Percentiles rank a stretch among this genome's conserved stretches.
Conservation (phyloP, 2,329 filamentous ascomycete genomes). For the Trichophyton rubrum region DNA sequence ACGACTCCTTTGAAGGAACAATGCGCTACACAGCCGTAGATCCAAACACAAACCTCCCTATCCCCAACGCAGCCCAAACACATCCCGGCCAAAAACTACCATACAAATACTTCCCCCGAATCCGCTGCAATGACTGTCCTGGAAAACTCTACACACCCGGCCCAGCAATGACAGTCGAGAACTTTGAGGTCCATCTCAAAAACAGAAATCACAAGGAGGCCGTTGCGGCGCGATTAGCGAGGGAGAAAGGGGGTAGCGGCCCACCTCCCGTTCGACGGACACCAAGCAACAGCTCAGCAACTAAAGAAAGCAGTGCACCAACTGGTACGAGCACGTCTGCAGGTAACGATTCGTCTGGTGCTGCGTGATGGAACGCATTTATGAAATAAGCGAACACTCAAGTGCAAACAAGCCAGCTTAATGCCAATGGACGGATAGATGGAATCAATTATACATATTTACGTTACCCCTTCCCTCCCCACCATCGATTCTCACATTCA, state of each 20-base stretch:
- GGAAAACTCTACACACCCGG: slow-evolving; percentile 89
- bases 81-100: slow-evolving; percentile 51
- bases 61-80: slow-evolving; percentile 41
- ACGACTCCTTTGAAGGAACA: slow-evolving; percentile 72
- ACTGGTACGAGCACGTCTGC: background rate
- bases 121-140: slow-evolving; percentile 82
- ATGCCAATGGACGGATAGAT: background rate
- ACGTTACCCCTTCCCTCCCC: too few species aligned
- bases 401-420: background rate
- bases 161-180: slow-evolving; percentile 69
- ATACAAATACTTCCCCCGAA: slow-evolving; percentile 75
- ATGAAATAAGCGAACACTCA: background rate
- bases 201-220: slow-evolving; percentile 68
- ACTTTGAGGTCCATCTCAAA: slow-evolving; percentile 85
- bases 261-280: background rate
- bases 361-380: background rate
- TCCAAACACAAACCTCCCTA: slow-evolving; percentile 52
- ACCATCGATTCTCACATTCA: too few species aligned
- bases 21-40: slow-evolving; percentile 87
- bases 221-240: slow-evolving; percentile 33
- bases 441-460: too few species aligned
- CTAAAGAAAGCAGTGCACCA: background rate
- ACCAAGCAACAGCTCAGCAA: background rate
- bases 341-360: background rate
- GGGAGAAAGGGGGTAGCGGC: background rate